A percentile compares a stretch with the other conserved stretches of the same genome.
These are phyloP conservation scores for Lactifluus hygrophoroides DNA, from an alignment of 768 basidiomycete species.

Conservation along the genomic window DNA sequence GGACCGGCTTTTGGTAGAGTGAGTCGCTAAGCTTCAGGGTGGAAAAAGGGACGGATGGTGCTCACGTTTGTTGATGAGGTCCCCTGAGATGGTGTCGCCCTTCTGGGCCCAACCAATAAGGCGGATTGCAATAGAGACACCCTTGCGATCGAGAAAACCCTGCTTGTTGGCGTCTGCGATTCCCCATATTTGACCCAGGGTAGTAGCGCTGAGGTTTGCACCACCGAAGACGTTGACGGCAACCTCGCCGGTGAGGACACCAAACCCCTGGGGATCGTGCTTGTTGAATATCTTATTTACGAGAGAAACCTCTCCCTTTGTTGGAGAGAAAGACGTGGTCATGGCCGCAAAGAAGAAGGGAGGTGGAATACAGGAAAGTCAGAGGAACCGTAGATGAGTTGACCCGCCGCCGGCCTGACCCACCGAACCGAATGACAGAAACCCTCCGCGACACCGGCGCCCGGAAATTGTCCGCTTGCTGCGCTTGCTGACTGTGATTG, in stretches of 20 bases:
- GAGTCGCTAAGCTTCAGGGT: constrained; percentile 15
- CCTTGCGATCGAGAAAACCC: constrained; percentile 83
- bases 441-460: no score
- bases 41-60: constrained; percentile 5
- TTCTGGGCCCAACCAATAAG: constrained; percentile 91
- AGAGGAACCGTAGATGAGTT: no score
- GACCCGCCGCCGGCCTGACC: no score
- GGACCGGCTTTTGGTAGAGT: constrained; percentile 58
- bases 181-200: constrained; percentile 89
- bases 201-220: constrained; percentile 66
- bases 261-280: constrained; percentile 70
- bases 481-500: no score
- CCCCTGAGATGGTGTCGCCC: constrained; percentile 57
- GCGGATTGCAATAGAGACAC: constrained; percentile 80
- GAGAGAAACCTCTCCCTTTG: constrained; percentile 44
- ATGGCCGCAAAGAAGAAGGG: constrained; percentile 22
- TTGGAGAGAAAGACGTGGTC: constrained; percentile 37
- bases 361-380: not conserved
- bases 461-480: no score
- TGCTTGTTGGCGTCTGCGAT: constrained; percentile 91
- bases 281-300: constrained; percentile 65
- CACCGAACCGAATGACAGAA: no score
- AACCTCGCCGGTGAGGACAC: constrained; percentile 82
- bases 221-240: constrained; percentile 83
- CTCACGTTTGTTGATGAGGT: constrained; percentile 66